Evolutionary conservation across 495 filamentous ascomycete species (phyloP).

Genomic region (Extremus antarcticus): DNA sequence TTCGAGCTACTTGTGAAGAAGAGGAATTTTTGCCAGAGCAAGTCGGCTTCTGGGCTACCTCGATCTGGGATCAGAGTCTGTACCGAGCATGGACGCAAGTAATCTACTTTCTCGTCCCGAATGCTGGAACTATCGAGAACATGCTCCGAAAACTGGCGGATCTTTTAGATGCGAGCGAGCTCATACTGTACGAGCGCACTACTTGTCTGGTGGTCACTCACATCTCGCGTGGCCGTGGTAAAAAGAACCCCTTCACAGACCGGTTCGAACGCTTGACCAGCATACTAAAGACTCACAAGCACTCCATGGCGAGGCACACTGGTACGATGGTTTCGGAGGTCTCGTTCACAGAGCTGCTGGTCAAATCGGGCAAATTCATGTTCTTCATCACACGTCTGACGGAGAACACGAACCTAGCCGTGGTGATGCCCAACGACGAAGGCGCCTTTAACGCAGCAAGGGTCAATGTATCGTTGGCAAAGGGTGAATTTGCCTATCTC

Average conservation of each 20-base stretch:
- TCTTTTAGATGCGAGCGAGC: slow-evolving; percentile 81
- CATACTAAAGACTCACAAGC: slow-evolving; percentile 96
- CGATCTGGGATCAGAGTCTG: slow-evolving; percentile 97
- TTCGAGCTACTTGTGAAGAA: slow-evolving; percentile 57
- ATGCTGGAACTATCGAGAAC: slow-evolving; percentile 76
- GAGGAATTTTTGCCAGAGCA: slow-evolving; percentile 44
- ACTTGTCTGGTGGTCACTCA: slow-evolving; percentile 89
- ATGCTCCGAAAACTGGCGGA: slow-evolving; percentile 68
- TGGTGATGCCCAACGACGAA: slow-evolving; percentile 79
- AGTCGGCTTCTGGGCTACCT: slow-evolving; percentile 66
- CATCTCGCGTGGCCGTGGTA: slow-evolving; percentile 61
- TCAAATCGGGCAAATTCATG: slow-evolving; percentile 66
- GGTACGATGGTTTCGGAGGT: slow-evolving; percentile 29
- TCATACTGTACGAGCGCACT: slow-evolving; percentile 89
- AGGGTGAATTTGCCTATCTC: slow-evolving; percentile 57
- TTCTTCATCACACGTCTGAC: slow-evolving; percentile 89
- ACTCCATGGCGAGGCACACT: slow-evolving; percentile 48
- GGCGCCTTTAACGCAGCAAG: slow-evolving; percentile 78
- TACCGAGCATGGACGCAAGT: slow-evolving; percentile 97
- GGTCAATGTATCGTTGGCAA: slow-evolving; percentile 76
- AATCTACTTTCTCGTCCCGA: slow-evolving; percentile 91
- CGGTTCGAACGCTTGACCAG: slow-evolving; percentile 90
- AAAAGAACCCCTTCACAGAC: slow-evolving; percentile 75
- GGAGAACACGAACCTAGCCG: slow-evolving; percentile 90
- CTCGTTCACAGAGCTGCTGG: slow-evolving; percentile 56